phyloP scores from a whole-genome alignment of 768 basidiomycete genomes.

The Podaxis sp. region DNA sequence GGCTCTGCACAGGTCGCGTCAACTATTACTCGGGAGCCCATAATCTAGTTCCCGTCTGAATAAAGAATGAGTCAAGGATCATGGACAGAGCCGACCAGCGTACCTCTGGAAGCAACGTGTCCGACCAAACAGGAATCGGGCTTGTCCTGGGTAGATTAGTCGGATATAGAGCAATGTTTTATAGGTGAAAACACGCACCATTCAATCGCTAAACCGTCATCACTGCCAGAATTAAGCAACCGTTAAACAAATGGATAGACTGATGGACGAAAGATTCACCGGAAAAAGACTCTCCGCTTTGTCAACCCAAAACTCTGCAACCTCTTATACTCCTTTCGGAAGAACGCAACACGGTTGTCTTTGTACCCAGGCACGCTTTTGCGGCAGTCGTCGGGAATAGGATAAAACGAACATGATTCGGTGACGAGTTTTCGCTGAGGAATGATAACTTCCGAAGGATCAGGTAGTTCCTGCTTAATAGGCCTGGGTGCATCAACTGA shows the following conservation, averaged over 20 bases:
- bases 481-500: not conserved
- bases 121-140: slow-evolving; percentile 13
- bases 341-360: slow-evolving; percentile 8
- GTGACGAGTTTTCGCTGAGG: slow-evolving; percentile 11
- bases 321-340: slow-evolving; percentile 8
- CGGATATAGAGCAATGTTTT: too few species aligned
- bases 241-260: too few species aligned
- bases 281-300: slow-evolving; percentile 12
- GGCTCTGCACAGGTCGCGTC: not conserved
- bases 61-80: not conserved
- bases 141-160: slow-evolving; percentile 1
- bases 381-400: slow-evolving; percentile 10
- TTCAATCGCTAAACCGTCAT: slow-evolving; percentile 14
- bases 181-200: not conserved
- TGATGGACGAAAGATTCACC: not conserved
- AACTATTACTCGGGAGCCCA: not conserved
- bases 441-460: slow-evolving; percentile 1
- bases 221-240: not conserved
- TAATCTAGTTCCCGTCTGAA: not conserved
- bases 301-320: slow-evolving; percentile 9
- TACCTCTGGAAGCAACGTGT: slow-evolving; percentile 14
- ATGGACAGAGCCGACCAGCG: not conserved
- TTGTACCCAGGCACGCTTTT: slow-evolving; percentile 6
- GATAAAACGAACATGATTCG: slow-evolving; percentile 12
- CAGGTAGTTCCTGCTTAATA: slow-evolving; percentile 6